These are phyloP conservation scores for Chrysosporium queenslandicum DNA, from an alignment of 2,329 filamentous ascomycete genomes.

Conservation along the genomic window DNA sequence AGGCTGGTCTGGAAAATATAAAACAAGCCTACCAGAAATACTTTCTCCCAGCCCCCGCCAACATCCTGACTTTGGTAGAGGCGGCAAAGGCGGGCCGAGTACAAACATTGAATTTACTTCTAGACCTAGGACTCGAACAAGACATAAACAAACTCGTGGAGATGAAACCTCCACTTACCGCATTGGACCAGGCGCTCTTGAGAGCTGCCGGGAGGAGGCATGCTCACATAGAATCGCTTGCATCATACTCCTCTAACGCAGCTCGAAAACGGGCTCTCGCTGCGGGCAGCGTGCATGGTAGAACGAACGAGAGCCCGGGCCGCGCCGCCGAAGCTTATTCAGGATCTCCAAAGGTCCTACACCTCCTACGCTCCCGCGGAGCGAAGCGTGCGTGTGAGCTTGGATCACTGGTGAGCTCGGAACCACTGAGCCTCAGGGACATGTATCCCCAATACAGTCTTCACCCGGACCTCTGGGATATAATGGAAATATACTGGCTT, in stretches of 20 bases:
- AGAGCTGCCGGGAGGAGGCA: slow-evolving; percentile 18
- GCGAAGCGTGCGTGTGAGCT: slow-evolving; percentile 20
- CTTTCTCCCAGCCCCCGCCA: slow-evolving; percentile 15
- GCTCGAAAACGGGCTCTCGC: slow-evolving; percentile 17
- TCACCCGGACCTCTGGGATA: slow-evolving; percentile 20
- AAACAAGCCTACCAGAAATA: slow-evolving; percentile 16
- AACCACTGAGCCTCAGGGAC: slow-evolving; percentile 4
- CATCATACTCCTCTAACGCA: slow-evolving; percentile 16
- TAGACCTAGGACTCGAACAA: slow-evolving; percentile 17
- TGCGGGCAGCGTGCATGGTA: slow-evolving; percentile 14
- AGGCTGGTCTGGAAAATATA: slow-evolving; percentile 5
- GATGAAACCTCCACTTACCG: slow-evolving; percentile 13
- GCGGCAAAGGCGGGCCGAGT: slow-evolving; percentile 18
- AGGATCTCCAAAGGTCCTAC: slow-evolving; percentile 17
- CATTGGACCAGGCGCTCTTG: slow-evolving; percentile 20
- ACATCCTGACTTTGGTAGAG: slow-evolving; percentile 15
- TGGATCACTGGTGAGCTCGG: background rate
- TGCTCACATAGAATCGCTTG: slow-evolving; percentile 18
- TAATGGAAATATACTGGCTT: slow-evolving; percentile 15
- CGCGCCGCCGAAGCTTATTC: slow-evolving; percentile 12
- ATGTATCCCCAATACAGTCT: slow-evolving; percentile 6
- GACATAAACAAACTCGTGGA: slow-evolving; percentile 17
- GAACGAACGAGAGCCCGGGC: background rate
- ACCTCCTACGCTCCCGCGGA: slow-evolving; percentile 16
- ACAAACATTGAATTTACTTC: slow-evolving; percentile 17